Conservation (phyloP, 805 yeast genomes). For the Gaillardinia entomophila region DNA sequence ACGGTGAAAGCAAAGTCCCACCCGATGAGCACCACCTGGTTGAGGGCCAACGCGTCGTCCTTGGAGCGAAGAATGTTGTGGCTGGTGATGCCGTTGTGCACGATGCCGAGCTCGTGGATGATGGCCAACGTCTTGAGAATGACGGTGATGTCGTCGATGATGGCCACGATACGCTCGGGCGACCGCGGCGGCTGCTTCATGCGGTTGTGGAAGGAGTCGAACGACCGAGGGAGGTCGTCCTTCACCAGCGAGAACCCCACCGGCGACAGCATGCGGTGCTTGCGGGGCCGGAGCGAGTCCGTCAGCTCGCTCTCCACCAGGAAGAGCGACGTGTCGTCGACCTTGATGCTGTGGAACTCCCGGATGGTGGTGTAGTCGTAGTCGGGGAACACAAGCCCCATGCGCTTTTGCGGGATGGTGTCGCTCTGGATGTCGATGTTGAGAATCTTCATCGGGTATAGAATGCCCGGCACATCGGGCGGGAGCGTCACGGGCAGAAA, state of each 20-base stretch:
- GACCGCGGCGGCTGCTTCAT: constrained; percentile 13
- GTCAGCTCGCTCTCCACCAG: not conserved
- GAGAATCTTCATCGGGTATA: constrained; percentile 20
- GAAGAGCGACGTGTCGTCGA: no score
- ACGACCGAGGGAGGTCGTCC: constrained; percentile 4
- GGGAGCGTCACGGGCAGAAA: constrained; percentile 21
- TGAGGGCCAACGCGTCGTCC: constrained; percentile 4
- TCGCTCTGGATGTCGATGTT: constrained; percentile 5
- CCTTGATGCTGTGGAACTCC: constrained; percentile 5
- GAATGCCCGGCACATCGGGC: constrained; percentile 17
- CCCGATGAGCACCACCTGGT: constrained; percentile 34
- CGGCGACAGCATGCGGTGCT: not conserved
- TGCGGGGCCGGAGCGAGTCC: not conserved
- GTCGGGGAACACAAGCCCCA: constrained; percentile 17
- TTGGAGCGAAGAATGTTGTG: constrained; percentile 31
- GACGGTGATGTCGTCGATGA: constrained; percentile 17
- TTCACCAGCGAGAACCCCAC: not conserved
- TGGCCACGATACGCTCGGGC: constrained; percentile 11
- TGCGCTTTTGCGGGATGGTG: constrained; percentile 7
- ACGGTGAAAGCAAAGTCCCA: constrained; percentile 45
- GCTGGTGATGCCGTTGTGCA: constrained; percentile 43
- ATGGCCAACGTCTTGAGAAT: constrained; percentile 14
- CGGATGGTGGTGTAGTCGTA: constrained; percentile 9
- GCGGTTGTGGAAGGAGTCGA: constrained; percentile 10
- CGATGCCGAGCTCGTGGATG: constrained; percentile 37